phyloP scores from a whole-genome alignment of 352 stramenopile genomes.

The Phytopythium sindhum region DNA sequence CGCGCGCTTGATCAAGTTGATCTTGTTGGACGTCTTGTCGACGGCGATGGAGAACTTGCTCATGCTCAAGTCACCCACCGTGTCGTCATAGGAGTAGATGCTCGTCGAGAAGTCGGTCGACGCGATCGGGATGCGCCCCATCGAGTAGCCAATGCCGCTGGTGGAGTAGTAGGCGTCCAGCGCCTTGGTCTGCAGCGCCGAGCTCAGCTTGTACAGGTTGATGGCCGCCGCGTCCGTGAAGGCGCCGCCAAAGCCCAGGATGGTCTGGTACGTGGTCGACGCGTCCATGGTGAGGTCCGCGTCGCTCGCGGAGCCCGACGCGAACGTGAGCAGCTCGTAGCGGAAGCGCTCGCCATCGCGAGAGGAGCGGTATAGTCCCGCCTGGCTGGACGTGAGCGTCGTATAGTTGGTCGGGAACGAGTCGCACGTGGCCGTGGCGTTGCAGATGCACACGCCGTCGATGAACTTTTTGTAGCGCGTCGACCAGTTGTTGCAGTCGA shows the following conservation, averaged over 20 bases:
- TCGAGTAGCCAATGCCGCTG: conserved; percentile 60
- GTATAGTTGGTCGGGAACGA: conserved; percentile 27
- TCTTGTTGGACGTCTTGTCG: conserved; percentile 50
- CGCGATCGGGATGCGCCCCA: conserved; percentile 71
- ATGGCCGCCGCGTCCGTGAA: conserved; percentile 79
- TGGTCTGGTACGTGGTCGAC: conserved; percentile 45
- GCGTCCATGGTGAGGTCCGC: conserved; percentile 35
- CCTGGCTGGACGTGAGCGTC: conserved; percentile 19
- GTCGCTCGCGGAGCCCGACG: not conserved
- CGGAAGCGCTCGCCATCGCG: conserved; percentile 40
- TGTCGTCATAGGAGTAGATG: conserved; percentile 42
- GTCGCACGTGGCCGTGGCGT: conserved; percentile 27
- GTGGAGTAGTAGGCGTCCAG: conserved; percentile 63
- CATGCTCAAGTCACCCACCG: conserved; percentile 36
- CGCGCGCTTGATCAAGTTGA: conserved; percentile 31
- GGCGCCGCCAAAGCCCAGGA: conserved; percentile 77
- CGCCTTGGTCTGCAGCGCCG: conserved; percentile 45
- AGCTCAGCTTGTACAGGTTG: conserved; percentile 63
- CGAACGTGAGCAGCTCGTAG: conserved; percentile 23
- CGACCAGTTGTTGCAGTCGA: conserved; percentile 25
- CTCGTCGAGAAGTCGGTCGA: conserved; percentile 73
- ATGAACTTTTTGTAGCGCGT: conserved; percentile 36
- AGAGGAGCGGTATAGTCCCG: conserved; percentile 49
- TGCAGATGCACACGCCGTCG: conserved; percentile 59
- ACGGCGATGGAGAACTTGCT: conserved; percentile 66